Percentiles rank a stretch among this genome's conserved stretches.
phyloP scores from a whole-genome alignment of 2,329 filamentous ascomycete genomes.

The Fusarium sp. region DNA sequence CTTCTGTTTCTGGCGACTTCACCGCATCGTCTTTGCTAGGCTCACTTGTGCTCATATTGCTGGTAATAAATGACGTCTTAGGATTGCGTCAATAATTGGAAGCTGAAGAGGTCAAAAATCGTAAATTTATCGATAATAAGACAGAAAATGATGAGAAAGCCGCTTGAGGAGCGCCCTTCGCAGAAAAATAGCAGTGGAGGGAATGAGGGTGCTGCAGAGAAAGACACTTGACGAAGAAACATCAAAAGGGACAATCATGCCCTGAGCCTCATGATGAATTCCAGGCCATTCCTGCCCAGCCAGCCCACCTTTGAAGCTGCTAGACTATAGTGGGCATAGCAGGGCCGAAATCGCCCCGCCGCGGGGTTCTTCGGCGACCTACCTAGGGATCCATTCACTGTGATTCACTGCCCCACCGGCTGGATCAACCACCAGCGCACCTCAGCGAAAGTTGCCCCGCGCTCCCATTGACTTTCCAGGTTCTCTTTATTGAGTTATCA shows the following conservation, averaged over 20 bases:
- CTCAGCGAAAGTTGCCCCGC: slow-evolving; percentile 21
- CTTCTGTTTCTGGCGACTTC: not conserved
- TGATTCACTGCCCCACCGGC: slow-evolving; percentile 4
- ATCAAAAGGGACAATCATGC: not conserved
- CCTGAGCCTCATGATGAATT: slow-evolving; percentile 20
- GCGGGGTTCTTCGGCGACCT: slow-evolving; percentile 34
- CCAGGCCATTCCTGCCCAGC: not conserved
- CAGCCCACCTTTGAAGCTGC: not conserved
- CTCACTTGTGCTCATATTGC: slow-evolving; percentile 17
- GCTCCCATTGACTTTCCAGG: not conserved
- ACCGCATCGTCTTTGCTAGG: slow-evolving; percentile 2
- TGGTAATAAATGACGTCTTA: not conserved
- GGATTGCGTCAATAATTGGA: not conserved
- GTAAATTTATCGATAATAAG: not conserved
- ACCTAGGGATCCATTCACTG: slow-evolving; percentile 14
- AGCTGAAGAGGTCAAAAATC: too few relatives aligned
- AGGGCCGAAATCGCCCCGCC: slow-evolving; percentile 7
- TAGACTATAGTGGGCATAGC: slow-evolving; percentile 17
- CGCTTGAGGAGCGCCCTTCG: not conserved
- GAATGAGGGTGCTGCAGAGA: not conserved
- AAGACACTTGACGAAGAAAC: slow-evolving; percentile 1
- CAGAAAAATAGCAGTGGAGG: not conserved
- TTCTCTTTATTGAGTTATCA: slow-evolving; percentile 3
- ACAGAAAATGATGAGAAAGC: not conserved
- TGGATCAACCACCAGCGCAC: too few relatives aligned